These are phyloP conservation scores for Phialocephala sp. DNA, from an alignment of 2,329 filamentous ascomycete genomes.

Conservation along the genomic window DNA sequence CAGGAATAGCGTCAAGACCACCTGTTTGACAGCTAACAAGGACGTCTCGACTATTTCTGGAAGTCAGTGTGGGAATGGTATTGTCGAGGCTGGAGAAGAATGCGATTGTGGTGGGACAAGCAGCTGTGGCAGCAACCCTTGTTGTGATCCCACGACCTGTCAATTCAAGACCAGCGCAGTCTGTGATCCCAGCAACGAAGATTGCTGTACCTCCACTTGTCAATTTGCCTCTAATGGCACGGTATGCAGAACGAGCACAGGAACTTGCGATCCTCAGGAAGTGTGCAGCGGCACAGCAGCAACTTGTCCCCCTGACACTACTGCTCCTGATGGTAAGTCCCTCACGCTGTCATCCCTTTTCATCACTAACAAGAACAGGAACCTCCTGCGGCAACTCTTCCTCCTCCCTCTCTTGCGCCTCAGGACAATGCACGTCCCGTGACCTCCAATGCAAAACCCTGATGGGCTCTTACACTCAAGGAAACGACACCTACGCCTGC, in stretches of 20 bases:
- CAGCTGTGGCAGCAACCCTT: slow-evolving; percentile 75
- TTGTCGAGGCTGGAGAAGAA: slow-evolving; percentile 91
- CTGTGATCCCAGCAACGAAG: slow-evolving; percentile 82
- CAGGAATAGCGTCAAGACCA: slow-evolving; percentile 74
- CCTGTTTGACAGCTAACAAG: slow-evolving; percentile 84
- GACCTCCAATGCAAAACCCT: slow-evolving; percentile 87
- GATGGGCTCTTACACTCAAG: slow-evolving; percentile 75
- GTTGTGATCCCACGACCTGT: slow-evolving; percentile 88
- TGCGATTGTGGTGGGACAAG: slow-evolving; percentile 88
- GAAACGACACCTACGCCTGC: slow-evolving; percentile 83
- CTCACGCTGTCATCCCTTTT: neutral
- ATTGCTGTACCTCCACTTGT: slow-evolving; percentile 75
- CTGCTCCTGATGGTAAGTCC: slow-evolving; percentile 65
- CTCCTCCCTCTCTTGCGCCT: slow-evolving; percentile 72
- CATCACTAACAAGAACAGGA: slow-evolving; percentile 43
- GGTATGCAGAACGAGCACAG: slow-evolving; percentile 80
- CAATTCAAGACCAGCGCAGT: slow-evolving; percentile 75
- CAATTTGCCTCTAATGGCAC: slow-evolving; percentile 69
- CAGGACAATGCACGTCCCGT: slow-evolving; percentile 92
- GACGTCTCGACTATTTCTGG: slow-evolving; percentile 81
- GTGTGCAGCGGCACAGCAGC: slow-evolving; percentile 76
- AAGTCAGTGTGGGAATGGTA: slow-evolving; percentile 92
- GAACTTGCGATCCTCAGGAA: slow-evolving; percentile 85
- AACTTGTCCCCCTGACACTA: slow-evolving; percentile 75
- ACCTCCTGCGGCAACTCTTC: slow-evolving; percentile 66